A percentile compares a stretch with the other conserved stretches of the same genome.
phyloP scores from a whole-genome alignment of 2,329 filamentous ascomycete genomes.

The Macrophomina tecta region DNA sequence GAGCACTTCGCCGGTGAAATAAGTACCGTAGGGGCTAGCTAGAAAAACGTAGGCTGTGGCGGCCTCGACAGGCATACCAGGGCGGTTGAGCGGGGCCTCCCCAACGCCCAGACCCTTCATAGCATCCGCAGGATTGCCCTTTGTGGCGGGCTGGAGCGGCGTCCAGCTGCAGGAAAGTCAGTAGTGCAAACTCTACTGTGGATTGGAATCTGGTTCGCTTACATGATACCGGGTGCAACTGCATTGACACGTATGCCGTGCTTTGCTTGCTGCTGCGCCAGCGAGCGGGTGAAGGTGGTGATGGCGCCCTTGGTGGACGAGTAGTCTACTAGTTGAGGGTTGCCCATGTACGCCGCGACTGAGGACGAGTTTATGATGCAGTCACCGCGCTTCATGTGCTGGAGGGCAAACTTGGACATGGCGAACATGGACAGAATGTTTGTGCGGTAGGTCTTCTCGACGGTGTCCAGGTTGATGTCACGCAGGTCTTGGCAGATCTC shows the following conservation, averaged over 20 bases:
- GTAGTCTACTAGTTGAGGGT: slow-evolving; percentile 56
- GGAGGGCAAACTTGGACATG: slow-evolving; percentile 27
- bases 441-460: slow-evolving; percentile 61
- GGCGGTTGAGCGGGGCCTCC: slow-evolving; percentile 35
- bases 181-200: background rate
- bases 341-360: slow-evolving; percentile 61
- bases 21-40: slow-evolving; percentile 36
- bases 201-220: slow-evolving; percentile 5
- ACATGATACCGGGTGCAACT: slow-evolving; percentile 37
- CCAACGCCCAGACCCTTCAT: slow-evolving; percentile 36
- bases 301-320: slow-evolving; percentile 65
- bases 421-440: slow-evolving; percentile 26
- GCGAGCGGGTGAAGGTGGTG: slow-evolving; percentile 59
- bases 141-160: slow-evolving; percentile 50
- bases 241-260: slow-evolving; percentile 63
- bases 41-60: slow-evolving; percentile 39
- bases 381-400: slow-evolving; percentile 30
- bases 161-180: slow-evolving; percentile 41
- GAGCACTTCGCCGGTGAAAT: slow-evolving; percentile 37
- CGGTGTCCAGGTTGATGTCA: slow-evolving; percentile 61
- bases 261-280: slow-evolving; percentile 60
- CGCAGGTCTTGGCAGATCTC: slow-evolving; percentile 59
- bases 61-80: slow-evolving; percentile 41
- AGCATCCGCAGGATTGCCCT: slow-evolving; percentile 40
- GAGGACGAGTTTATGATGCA: slow-evolving; percentile 65